A percentile compares a stretch with the other conserved stretches of the same genome.
These are phyloP conservation scores for Penstemon davidsonii DNA, from an alignment of 257 asterid species.

Conservation along the genomic window DNA sequence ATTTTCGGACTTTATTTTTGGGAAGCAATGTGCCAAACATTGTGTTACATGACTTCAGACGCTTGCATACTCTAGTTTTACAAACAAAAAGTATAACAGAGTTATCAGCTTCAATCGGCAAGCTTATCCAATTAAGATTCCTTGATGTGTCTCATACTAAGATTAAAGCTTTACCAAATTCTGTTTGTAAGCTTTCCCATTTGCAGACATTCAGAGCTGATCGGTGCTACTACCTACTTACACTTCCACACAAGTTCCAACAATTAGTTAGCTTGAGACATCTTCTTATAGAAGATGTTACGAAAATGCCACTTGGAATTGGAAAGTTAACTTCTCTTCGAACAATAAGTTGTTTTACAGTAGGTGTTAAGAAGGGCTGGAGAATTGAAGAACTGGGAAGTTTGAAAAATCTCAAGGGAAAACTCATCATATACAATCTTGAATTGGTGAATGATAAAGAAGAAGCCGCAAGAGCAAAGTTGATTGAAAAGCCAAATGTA, in stretches of 20 bases:
- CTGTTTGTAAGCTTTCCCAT: conserved; percentile 31
- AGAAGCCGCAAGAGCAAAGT: not conserved
- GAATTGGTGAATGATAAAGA: conserved; percentile 20
- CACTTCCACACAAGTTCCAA: conserved; percentile 14
- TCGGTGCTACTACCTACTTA: not conserved
- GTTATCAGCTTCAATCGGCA: conserved; percentile 21
- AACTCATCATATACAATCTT: conserved; percentile 14
- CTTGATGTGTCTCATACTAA: conserved; percentile 18
- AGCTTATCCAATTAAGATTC: conserved; percentile 32
- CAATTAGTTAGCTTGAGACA: conserved; percentile 29
- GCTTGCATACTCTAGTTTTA: conserved; percentile 20
- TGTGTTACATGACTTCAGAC: conserved; percentile 15
- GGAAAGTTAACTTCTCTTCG: conserved; percentile 28
- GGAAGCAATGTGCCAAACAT: not conserved
- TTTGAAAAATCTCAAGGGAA: conserved; percentile 28
- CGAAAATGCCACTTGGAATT: conserved; percentile 7
- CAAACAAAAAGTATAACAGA: not conserved
- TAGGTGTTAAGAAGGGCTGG: conserved; percentile 27
- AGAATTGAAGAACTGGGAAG: conserved; percentile 32
- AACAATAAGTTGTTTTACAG: not conserved
- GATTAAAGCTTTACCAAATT: conserved; percentile 19
- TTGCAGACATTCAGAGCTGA: conserved; percentile 23
- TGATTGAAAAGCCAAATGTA: not conserved
- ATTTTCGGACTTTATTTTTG: conserved; percentile 28
- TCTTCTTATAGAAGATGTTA: not conserved